Evolutionary conservation across 495 filamentous ascomycete species (phyloP), one percentile per base, ranked within the genome.

Genomic region (Penicillium samsonianum): DNA sequence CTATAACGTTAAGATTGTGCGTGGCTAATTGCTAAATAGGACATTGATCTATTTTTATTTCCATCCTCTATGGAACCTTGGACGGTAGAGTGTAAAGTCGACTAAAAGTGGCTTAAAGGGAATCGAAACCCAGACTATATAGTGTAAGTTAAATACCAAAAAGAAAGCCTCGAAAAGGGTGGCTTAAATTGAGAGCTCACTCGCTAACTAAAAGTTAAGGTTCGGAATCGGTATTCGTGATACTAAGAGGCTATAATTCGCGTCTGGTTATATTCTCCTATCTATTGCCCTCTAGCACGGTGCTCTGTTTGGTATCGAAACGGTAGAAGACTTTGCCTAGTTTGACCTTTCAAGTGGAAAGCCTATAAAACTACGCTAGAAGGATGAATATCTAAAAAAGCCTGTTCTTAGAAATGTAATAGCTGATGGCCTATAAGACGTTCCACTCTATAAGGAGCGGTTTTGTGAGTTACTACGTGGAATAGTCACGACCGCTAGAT

Each of bases 191-290:
- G 17, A 56, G 17, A 25, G 26, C 40, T 55, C 10, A 48, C 45
- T 37, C 44, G 40, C 53, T 58, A n/a, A 58, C 30, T n/a, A n/a
- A n/a, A n/a, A n/a, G 6, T 26, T 14, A 10, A 66, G 64, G 12
- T 63, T 66, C 45, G 55, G 64, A 42, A 63, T 66, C 23, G 60
- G 64, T 3, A 66, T 66, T 9, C 57, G 57, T 35, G 54, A 66
- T 30, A 57, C 45, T 2, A 66, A 58, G 35, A 60, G 23, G 45
- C 64, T 51, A 25, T 48, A 66, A 42, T 66, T 66, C 30, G 64
- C 51, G 5, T 25, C 58, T 38, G 50, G 60, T 10, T 60, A 63
- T 42, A 16, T 63, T 37, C 64, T 61, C 8, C 42, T 63, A 30
- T 44, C 58, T 9, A 10, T 65, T 55, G 59, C 63, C 1, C 57